Percentiles rank a stretch among this genome's conserved stretches.
Conservation (phyloP, 2,329 filamentous ascomycete species). For the Chaetomium olivaceum region DNA sequence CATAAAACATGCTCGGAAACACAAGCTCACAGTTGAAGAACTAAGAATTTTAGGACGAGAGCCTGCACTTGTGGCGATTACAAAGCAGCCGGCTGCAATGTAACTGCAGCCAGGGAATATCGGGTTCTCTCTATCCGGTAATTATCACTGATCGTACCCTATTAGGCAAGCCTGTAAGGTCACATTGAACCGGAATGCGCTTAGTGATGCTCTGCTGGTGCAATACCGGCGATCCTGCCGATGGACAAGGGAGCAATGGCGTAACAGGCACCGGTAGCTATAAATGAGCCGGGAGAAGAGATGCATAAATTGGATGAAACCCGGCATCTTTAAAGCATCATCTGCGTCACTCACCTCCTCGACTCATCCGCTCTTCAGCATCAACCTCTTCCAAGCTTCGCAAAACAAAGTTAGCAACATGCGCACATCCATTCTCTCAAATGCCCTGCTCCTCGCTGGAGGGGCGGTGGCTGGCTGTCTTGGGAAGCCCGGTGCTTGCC, state of each 20-base stretch:
- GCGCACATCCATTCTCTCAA: conserved; percentile 15
- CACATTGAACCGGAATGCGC: not conserved
- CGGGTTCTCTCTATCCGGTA: not conserved
- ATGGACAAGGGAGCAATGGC: not conserved
- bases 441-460: conserved; percentile 17
- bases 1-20: not conserved
- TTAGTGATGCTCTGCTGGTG: not conserved
- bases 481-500: not conserved
- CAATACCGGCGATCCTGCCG: not conserved
- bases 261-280: not conserved
- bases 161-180: not conserved
- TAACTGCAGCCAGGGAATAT: not conserved
- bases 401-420: conserved; percentile 5
- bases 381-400: not conserved
- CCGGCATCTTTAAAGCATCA: not conserved
- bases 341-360: not conserved
- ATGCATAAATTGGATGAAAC: not conserved
- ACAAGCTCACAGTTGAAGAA: not conserved
- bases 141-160: not conserved
- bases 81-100: conserved; percentile 2
- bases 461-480: conserved; percentile 6
- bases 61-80: not conserved
- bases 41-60: no score
- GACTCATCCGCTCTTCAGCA: no score
- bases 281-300: not conserved